phyloP scores from a whole-genome alignment of 73 alveolate species.

The Stentor roeselii region DNA sequence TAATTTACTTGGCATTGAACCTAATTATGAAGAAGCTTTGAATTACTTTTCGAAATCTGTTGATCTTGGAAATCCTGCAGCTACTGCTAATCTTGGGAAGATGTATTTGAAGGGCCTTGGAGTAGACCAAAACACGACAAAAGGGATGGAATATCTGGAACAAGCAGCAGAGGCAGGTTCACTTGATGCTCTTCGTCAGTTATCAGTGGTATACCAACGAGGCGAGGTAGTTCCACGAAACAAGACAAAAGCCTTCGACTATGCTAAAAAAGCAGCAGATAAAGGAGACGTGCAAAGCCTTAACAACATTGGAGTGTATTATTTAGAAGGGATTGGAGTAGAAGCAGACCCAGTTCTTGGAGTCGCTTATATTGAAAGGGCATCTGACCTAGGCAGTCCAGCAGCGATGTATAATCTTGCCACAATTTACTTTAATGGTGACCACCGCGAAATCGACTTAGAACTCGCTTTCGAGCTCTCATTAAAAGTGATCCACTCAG shows the following conservation, averaged over 20 bases:
- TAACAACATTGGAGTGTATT: not conserved
- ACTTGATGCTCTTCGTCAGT: not conserved
- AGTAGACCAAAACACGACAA: not conserved
- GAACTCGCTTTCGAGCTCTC: not conserved
- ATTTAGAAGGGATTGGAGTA: not conserved
- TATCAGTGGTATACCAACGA: not conserved
- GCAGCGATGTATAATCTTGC: not conserved
- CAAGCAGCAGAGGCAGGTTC: not conserved
- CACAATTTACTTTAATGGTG: not conserved
- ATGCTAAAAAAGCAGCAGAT: not conserved
- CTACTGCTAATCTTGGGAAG: not conserved
- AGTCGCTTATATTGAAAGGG: not conserved
- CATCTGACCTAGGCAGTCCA: not conserved
- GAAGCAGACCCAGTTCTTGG: not conserved
- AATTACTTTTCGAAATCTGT: not conserved
- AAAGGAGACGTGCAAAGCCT: not conserved
- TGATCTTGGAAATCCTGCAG: not conserved
- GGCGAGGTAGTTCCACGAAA: not conserved
- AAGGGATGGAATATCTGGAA: not conserved
- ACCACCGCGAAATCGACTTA: not conserved
- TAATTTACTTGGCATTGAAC: not conserved
- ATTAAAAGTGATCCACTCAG: not conserved
- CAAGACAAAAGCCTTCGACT: not conserved
- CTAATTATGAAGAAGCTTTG: not conserved
- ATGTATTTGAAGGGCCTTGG: constrained; percentile 19